A percentile compares a stretch with the other conserved stretches of the same genome.
Conservation (phyloP, 2,329 filamentous ascomycete genomes). For the Aspergillus sp. region DNA sequence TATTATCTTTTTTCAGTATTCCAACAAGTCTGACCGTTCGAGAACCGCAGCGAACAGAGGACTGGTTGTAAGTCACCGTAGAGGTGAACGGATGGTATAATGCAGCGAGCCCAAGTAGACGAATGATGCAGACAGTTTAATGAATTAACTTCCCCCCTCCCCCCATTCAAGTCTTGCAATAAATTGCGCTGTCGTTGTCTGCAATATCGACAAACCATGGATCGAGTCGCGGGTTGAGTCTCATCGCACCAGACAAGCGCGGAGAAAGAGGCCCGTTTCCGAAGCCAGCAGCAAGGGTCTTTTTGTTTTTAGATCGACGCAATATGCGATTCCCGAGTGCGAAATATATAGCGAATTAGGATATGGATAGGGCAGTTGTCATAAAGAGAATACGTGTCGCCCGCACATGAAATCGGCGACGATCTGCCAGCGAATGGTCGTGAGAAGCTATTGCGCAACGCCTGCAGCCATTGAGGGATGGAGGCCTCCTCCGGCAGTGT, state of each 20-base stretch:
- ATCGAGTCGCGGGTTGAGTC: neutral
- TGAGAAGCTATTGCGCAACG: constrained; percentile 9
- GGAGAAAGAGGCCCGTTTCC: constrained; percentile 1
- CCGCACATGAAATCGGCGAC: constrained; percentile 2
- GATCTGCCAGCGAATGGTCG: constrained; percentile 8
- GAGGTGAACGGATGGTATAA: neutral
- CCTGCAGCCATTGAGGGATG: constrained; percentile 11
- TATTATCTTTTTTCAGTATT: neutral
- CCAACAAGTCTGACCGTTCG: neutral
- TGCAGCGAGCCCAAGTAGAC: neutral
- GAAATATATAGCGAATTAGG: neutral
- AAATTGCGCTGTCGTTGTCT: neutral
- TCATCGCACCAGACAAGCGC: constrained; percentile 10
- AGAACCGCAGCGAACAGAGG: neutral
- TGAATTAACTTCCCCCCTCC: constrained; percentile 9
- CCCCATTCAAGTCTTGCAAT: constrained; percentile 6
- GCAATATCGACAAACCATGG: neutral
- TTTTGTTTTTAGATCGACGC: neutral
- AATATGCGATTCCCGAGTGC: neutral
- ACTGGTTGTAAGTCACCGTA: neutral
- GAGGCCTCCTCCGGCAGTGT: constrained; percentile 9
- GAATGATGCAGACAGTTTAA: neutral
- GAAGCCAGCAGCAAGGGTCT: neutral
- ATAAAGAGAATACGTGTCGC: neutral
- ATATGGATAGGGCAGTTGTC: neutral